phyloP scores from a whole-genome alignment of 495 filamentous ascomycete species.

The Penicillium paradoxum region DNA sequence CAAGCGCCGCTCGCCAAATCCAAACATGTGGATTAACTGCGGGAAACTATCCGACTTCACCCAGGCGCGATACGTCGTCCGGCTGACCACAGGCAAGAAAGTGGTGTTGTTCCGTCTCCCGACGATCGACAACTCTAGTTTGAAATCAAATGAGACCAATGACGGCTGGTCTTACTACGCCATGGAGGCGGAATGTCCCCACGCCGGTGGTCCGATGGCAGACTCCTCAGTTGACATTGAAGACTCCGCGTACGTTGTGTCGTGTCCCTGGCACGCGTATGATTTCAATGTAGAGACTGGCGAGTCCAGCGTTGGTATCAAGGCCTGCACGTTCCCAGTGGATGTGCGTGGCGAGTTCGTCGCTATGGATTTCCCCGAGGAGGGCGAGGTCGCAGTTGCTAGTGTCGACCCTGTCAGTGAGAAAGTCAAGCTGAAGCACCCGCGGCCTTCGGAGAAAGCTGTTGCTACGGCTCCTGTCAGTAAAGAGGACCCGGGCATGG shows the following conservation, averaged over 20 bases:
- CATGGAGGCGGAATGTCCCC: conserved; percentile 51
- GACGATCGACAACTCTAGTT: conserved; percentile 31
- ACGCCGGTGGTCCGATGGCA: conserved; percentile 49
- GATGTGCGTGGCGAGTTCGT: conserved; percentile 35
- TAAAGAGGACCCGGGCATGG: conserved; percentile 16
- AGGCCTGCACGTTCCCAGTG: conserved; percentile 48
- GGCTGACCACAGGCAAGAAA: conserved; percentile 46
- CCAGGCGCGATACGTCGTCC: conserved; percentile 46
- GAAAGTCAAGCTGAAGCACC: conserved; percentile 45
- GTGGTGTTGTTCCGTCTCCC: conserved; percentile 49
- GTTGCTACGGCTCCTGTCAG: neutral
- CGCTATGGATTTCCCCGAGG: conserved; percentile 28
- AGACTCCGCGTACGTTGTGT: conserved; percentile 50
- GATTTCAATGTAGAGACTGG: conserved; percentile 55
- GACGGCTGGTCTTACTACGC: conserved; percentile 50
- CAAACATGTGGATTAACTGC: conserved; percentile 33
- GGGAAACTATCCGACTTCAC: conserved; percentile 32
- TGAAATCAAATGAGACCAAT: conserved; percentile 29
- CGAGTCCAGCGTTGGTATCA: conserved; percentile 50
- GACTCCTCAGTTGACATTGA: conserved; percentile 50
- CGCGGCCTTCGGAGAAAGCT: conserved; percentile 18
- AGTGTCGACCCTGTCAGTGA: conserved; percentile 47
- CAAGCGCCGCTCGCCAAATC: neutral
- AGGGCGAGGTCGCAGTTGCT: conserved; percentile 19
- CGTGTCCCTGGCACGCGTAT: conserved; percentile 53